Conservation (phyloP, 2,329 filamentous ascomycete genomes). For the Hymenoscyphus infarciens region DNA sequence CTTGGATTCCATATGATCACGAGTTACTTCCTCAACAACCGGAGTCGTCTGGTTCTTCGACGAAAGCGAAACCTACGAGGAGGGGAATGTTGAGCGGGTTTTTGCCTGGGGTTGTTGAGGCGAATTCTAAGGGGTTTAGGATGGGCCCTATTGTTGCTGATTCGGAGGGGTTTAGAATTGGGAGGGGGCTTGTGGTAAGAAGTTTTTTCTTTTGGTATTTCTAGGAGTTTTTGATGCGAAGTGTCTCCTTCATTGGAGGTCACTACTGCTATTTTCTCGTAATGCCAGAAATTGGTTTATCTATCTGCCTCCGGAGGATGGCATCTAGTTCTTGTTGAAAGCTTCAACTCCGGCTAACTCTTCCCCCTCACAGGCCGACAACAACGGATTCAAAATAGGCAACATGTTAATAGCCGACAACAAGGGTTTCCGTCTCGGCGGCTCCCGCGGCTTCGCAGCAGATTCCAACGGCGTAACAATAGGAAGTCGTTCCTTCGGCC, state of each 20-base stretch:
- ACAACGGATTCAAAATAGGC: conserved; percentile 19
- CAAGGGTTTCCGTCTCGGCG: conserved; percentile 38
- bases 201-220: not conserved
- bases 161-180: conserved; percentile 27
- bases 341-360: not conserved
- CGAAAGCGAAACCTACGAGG: conserved; percentile 2
- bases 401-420: conserved; percentile 38
- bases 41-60: not conserved
- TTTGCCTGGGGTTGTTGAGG: conserved; percentile 14
- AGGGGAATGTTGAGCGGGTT: conserved; percentile 12
- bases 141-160: conserved; percentile 29
- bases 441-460: conserved; percentile 23
- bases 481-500: conserved; percentile 21
- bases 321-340: not conserved
- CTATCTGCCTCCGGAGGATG: not conserved
- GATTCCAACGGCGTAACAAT: conserved; percentile 23
- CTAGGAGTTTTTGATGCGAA: not conserved
- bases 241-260: not conserved
- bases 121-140: conserved; percentile 17
- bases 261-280: not conserved
- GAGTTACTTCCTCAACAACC: conserved; percentile 13
- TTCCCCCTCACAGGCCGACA: conserved; percentile 13
- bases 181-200: conserved; percentile 22
- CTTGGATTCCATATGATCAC: conserved; percentile 40
- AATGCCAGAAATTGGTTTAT: not conserved